These are phyloP conservation scores for Alternaria sp. DNA, from an alignment of 2,329 filamentous ascomycete genomes.

Conservation along the genomic window DNA sequence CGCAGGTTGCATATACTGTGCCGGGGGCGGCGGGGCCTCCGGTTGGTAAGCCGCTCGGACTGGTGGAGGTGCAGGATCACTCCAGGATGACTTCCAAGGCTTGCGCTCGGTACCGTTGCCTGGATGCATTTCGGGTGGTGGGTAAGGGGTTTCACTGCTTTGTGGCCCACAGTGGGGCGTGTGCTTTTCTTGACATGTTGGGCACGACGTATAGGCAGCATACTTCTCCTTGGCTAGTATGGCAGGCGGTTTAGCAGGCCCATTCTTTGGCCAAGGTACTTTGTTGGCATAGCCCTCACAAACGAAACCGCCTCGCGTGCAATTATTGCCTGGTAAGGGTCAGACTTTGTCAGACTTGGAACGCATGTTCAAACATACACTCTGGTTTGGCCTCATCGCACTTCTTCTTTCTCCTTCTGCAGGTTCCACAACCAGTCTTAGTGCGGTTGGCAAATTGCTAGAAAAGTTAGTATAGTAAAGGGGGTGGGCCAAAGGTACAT, in stretches of 20 bases:
- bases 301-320: conserved; percentile 84
- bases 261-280: conserved; percentile 79
- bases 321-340: conserved; percentile 69
- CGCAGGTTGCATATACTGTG: conserved; percentile 35
- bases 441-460: conserved; percentile 90
- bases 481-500: conserved; percentile 44
- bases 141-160: conserved; percentile 8
- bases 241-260: conserved; percentile 68
- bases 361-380: conserved; percentile 70
- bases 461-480: conserved; percentile 19
- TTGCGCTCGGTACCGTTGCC: conserved; percentile 40
- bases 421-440: conserved; percentile 95
- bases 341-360: conserved; percentile 4
- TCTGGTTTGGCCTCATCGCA: conserved; percentile 93
- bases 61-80: conserved; percentile 27
- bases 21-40: conserved; percentile 21
- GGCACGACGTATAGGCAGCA: conserved; percentile 28
- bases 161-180: conserved; percentile 44
- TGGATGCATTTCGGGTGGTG: conserved; percentile 31
- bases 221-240: conserved; percentile 80
- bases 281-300: conserved; percentile 91
- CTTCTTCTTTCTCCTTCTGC: conserved; percentile 93
- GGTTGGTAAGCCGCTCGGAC: conserved; percentile 33
- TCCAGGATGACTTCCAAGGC: conserved; percentile 32
- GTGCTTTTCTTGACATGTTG: conserved; percentile 30